These are phyloP conservation scores for Rhodosporidiobolus sp. DNA, from an alignment of 768 basidiomycete species.

Conservation along the genomic window DNA sequence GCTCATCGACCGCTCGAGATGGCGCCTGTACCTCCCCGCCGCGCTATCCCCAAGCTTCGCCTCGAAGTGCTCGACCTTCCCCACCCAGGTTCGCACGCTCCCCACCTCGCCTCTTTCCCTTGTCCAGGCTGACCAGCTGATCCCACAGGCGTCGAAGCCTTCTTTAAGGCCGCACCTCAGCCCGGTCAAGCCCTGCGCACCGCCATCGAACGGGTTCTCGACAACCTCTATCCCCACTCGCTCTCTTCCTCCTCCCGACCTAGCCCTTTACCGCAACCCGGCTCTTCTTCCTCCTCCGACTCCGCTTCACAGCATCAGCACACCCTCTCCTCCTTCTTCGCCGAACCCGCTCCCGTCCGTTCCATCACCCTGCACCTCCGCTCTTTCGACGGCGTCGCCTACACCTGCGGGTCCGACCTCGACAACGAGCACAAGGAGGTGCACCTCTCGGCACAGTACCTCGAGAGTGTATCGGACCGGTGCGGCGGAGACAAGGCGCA, in stretches of 20 bases:
- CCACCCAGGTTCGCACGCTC: too few species aligned
- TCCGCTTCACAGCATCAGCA: neutral
- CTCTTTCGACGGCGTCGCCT: constrained; percentile 65
- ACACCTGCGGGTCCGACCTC: constrained; percentile 59
- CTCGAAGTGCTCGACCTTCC: too few species aligned
- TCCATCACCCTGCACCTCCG: constrained; percentile 40
- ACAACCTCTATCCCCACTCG: constrained; percentile 7
- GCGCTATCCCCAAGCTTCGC: too few species aligned
- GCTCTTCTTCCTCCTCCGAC: too few species aligned
- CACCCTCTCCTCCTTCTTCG: neutral
- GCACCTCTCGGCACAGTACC: constrained; percentile 66
- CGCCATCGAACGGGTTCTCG: constrained; percentile 12
- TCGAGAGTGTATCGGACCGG: constrained; percentile 47
- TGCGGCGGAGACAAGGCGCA: constrained; percentile 50
- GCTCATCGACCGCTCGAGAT: too few species aligned
- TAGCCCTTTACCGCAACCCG: too few species aligned
- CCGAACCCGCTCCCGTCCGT: constrained; percentile 21
- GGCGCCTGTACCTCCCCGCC: too few species aligned
- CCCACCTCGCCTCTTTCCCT: too few species aligned
- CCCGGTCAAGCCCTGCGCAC: neutral
- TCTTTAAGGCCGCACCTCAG: neutral
- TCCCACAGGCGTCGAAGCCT: neutral
- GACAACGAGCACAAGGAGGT: constrained; percentile 64
- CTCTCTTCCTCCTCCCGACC: neutral
- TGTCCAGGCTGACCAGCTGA: accelerated